Conservation (phyloP, 2,329 filamentous ascomycete species). For the Fusarium sp. region DNA sequence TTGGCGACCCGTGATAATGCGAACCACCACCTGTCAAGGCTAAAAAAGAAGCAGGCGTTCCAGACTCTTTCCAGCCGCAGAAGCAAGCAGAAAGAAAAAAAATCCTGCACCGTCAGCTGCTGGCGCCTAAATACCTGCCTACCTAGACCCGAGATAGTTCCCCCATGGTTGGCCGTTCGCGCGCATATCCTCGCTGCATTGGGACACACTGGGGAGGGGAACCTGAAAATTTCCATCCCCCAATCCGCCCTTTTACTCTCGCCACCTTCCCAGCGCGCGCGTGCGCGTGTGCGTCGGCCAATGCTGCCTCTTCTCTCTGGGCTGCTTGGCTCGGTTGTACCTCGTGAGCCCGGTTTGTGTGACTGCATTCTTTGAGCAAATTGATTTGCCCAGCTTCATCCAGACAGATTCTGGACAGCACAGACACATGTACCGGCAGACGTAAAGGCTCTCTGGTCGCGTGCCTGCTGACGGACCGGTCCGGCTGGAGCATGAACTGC, state of each 20-base stretch:
- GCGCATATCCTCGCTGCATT: constrained; percentile 11
- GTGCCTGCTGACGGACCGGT: constrained; percentile 29
- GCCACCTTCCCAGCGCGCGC: constrained; percentile 27
- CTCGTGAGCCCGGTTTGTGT: constrained; percentile 6
- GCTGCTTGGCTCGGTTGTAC: background rate
- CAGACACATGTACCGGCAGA: background rate
- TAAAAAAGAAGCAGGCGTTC: background rate
- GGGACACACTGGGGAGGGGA: background rate
- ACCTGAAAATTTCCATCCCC: constrained; percentile 10
- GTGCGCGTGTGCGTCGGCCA: background rate
- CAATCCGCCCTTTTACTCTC: background rate
- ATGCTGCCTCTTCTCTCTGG: background rate
- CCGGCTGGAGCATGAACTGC: constrained; percentile 11
- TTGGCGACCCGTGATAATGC: background rate
- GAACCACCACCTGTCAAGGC: background rate
- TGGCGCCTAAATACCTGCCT: constrained; percentile 26
- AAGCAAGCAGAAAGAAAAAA: background rate
- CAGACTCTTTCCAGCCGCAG: background rate
- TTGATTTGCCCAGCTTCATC: constrained; percentile 12
- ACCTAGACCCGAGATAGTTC: background rate
- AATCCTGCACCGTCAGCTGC: constrained; percentile 20
- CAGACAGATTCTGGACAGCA: constrained; percentile 5
- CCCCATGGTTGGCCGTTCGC: constrained; percentile 4
- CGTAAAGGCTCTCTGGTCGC: constrained; percentile 15
- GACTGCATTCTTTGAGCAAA: constrained; percentile 7